Base-by-base conservation (phyloP, 2,329 filamentous ascomycete species). In the Nakataea oryzae region DNA sequence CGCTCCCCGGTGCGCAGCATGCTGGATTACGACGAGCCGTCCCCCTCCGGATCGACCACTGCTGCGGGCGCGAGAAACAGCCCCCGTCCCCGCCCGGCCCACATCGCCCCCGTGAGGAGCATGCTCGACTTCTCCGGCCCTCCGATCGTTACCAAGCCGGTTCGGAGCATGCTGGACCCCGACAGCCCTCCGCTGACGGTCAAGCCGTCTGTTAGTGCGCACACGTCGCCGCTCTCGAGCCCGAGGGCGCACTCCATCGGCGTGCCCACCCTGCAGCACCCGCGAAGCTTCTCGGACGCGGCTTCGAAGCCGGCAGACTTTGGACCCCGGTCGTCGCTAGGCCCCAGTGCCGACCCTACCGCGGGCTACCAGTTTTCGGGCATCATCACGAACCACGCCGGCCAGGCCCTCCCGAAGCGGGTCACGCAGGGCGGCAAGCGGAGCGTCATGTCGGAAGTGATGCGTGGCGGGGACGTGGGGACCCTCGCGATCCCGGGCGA, bases 1-100 rank as follows among this genome's bases (percentile, higher is more conserved):
- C 82, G 80, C 61, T 89, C 88, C 28, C 86, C 88, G 13, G 82
- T 89, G 61, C 81, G 87, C 67, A 90, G 85, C 73, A 85, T 89
- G 81, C 77, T 88, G 24, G 84, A 86, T 70, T 78, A 86, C 68
- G 78, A 81, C 63, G 78, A 77, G 41, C 61, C 65, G n/a, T 62
- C 63, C 26, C 58, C 64, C 2, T 54, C 58, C 54, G 64, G 47
- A 63, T 55, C 62, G 29, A 60, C 57, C 65, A 59, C 66, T 63
- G 57, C 57, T 21, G 28, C 55, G 61, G 61, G 68, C 56, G 63
- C 63, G 30, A 70, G 71, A 61, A 73, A 70, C 58, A 69, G 75
- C 66, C 75, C 77, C 64, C 78, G 74, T 65, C 78, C 78, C n/a
- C 80, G 66, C 78, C 63, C 30, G 28, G 12, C 29, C 54, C 62